A percentile compares a stretch with the other conserved stretches of the same genome.
Evolutionary conservation across 73 alveolate species (phyloP).

Genomic region (Paramecium biaurelia): DNA sequence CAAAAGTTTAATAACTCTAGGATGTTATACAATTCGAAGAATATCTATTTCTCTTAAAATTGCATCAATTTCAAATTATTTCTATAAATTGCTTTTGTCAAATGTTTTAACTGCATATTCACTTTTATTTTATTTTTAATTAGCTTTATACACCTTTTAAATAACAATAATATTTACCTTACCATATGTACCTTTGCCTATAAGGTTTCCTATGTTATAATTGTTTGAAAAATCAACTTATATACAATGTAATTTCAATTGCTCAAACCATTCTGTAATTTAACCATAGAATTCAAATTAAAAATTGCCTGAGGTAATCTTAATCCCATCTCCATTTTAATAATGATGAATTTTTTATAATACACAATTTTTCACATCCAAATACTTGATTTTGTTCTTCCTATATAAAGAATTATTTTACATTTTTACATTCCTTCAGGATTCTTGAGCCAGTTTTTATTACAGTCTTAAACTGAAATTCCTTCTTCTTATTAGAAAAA

Average conservation of each 20-base stretch:
- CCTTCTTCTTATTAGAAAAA: neutral
- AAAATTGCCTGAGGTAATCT: neutral
- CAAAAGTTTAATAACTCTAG: conserved; percentile 18
- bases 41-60: neutral
- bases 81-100: neutral
- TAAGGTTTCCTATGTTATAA: neutral
- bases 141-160: neutral
- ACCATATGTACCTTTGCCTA: conserved; percentile 1
- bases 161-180: neutral
- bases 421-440: neutral
- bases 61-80: neutral
- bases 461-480: neutral
- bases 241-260: neutral
- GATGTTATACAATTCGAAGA: neutral
- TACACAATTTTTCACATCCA: neutral
- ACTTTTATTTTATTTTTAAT: neutral
- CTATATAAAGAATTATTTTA: neutral
- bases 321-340: conserved; percentile 7
- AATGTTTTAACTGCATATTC: neutral
- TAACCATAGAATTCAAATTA: neutral
- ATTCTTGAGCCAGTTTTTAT: neutral
- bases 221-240: neutral
- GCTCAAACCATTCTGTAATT: neutral
- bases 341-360: neutral
- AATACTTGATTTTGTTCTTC: neutral